These are phyloP conservation scores for Trametes cubensis DNA, from an alignment of 768 basidiomycete species.

Conservation along the genomic window DNA sequence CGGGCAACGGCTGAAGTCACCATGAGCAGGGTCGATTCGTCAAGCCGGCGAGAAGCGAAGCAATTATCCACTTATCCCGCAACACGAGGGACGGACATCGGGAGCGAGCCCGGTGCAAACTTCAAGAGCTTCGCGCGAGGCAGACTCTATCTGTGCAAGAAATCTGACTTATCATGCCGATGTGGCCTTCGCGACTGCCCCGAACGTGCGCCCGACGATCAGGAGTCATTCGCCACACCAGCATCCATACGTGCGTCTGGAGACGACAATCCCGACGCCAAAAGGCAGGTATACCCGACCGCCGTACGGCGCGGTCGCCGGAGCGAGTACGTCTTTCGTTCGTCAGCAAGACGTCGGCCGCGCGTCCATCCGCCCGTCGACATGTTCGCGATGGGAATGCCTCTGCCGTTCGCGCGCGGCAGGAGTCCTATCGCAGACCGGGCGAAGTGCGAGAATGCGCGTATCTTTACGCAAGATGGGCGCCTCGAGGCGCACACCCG, in stretches of 20 bases:
- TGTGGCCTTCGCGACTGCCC: not conserved
- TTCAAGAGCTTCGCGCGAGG: not conserved
- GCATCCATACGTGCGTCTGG: not conserved
- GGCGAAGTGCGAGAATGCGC: conserved; percentile 4
- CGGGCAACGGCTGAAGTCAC: not conserved
- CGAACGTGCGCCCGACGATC: conserved; percentile 9
- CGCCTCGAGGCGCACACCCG: conserved; percentile 1
- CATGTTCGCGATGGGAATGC: too few species aligned
- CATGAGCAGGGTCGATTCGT: too few species aligned
- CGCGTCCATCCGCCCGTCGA: not conserved
- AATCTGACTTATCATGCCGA: conserved; percentile 1
- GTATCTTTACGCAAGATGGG: conserved; percentile 1
- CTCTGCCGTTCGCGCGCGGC: not conserved
- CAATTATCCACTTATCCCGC: not conserved
- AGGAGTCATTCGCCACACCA: not conserved
- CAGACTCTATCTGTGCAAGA: not conserved
- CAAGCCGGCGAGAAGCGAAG: not conserved
- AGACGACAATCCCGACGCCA: not conserved
- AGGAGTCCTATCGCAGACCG: conserved; percentile 9
- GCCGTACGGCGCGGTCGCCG: not conserved
- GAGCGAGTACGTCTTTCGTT: conserved; percentile 10
- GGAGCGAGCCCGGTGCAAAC: not conserved
- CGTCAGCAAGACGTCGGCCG: conserved; percentile 4
- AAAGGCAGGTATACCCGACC: not conserved
- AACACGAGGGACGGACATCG: not conserved